Evolutionary conservation across 371 early-diverging fungal species (phyloP), one percentile per base, ranked within the genome.

Genomic region (Mucor velutinosus): DNA sequence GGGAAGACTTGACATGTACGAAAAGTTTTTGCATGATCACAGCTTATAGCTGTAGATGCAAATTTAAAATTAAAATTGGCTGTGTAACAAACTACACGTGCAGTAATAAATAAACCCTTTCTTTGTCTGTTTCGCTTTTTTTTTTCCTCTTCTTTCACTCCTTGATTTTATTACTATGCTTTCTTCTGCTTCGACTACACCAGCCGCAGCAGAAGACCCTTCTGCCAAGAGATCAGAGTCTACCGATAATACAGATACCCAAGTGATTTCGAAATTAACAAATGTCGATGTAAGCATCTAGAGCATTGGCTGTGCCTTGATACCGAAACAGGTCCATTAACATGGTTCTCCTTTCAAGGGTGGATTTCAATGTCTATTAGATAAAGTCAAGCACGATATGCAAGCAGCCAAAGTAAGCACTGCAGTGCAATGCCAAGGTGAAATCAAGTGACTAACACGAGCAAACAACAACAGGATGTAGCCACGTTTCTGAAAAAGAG

Each of bases 401-500:
- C 76, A 76, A 15, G 69, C 76, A 21, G 70, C 78, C 41, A 83
- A 82, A 68, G 78, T 81, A 71, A 66, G 41, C 17, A 19, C 45
- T n/a, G 2, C n/a, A 15, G n/a, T 17, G 45, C n/a, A n/a, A n/a
- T n/a, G n/a, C n/a, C n/a, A n/a, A n/a, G n/a, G n/a, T 30, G 30
- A 2, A 30, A 30, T 30, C 30, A 30, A 30, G 30, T 6, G 6
- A 30, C 30, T 30, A 30, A 30, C 6, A 30, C 4, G 30, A 2
- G 10, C 12, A 51, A 10, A 8, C 25, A 23, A 8, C 25, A 23
- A 23, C 53, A 83, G 83, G 86, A 86, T 64, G 74, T 75, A 10
- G 66, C 75, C 11, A 21, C 58, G 0, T 86, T 86, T 55, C 67
- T 86, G 33, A 82, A 81, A 53, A 86, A 86, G 60, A 78, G 87